Conservation (phyloP, 179 eudicot species). For the Carnegiea gigantea region DNA sequence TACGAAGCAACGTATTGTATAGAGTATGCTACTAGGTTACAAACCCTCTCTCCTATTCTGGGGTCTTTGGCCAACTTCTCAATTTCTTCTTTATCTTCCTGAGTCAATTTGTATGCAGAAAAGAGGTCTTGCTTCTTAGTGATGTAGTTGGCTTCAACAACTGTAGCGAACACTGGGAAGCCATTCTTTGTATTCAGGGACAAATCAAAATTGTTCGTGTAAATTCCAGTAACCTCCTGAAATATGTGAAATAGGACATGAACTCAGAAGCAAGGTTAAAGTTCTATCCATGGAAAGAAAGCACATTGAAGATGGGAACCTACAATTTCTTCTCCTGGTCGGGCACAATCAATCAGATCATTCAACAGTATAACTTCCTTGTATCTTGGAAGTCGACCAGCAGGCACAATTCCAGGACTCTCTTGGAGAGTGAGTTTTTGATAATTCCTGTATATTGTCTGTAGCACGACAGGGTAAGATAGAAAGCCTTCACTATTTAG, state of each 20-base stretch:
- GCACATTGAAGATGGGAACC: constrained; percentile 1
- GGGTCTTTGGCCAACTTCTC: constrained; percentile 90
- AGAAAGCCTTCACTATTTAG: not conserved
- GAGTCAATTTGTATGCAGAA: constrained; percentile 87
- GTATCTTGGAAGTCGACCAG: constrained; percentile 95
- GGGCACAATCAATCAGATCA: constrained; percentile 94
- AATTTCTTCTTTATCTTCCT: constrained; percentile 96
- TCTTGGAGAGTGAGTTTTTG: constrained; percentile 97
- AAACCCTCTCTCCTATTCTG: constrained; percentile 83
- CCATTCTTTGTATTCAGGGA: constrained; percentile 92
- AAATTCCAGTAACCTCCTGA: constrained; percentile 94
- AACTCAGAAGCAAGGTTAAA: not conserved
- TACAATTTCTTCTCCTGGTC: constrained; percentile 99
- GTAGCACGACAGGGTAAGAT: constrained; percentile 32
- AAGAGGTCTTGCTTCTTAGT: constrained; percentile 96
- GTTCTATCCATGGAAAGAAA: not conserved
- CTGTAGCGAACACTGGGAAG: constrained; percentile 95
- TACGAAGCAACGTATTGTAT: not conserved
- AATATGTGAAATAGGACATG: constrained; percentile 19
- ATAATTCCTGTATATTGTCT: constrained; percentile 93
- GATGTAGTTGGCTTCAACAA: constrained; percentile 89
- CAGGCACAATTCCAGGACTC: constrained; percentile 96
- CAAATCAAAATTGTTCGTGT: constrained; percentile 90
- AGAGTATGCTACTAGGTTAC: constrained; percentile 2
- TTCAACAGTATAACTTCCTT: constrained; percentile 95